Conservation (phyloP, 2,329 filamentous ascomycete species). For the Trichoderma atroviride region DNA sequence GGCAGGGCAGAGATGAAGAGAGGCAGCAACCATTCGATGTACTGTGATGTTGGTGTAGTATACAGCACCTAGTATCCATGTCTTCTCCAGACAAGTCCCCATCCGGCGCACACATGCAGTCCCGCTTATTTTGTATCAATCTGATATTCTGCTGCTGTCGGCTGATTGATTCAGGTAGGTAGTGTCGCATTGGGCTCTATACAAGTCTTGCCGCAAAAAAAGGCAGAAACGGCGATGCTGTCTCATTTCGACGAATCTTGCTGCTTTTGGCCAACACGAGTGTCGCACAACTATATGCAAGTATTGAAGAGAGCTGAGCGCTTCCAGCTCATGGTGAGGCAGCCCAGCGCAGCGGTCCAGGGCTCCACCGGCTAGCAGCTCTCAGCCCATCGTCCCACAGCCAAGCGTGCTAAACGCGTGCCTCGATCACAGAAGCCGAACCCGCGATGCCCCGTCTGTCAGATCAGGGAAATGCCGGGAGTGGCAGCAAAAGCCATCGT, state of each 20-base stretch:
- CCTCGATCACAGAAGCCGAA: background rate
- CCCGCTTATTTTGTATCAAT: background rate
- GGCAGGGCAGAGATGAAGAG: background rate
- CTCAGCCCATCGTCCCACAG: constrained; percentile 14
- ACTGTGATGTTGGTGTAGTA: background rate
- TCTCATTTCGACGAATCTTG: background rate
- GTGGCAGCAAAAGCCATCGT: background rate
- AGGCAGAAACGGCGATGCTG: background rate
- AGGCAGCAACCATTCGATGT: background rate
- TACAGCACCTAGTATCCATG: no score
- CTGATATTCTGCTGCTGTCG: background rate
- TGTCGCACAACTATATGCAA: background rate
- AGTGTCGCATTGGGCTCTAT: background rate
- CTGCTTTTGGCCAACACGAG: background rate
- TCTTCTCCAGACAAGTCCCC: no score
- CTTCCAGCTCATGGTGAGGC: background rate
- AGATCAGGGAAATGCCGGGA: background rate
- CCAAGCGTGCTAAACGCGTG: background rate
- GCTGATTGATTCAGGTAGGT: background rate
- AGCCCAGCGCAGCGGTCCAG: background rate
- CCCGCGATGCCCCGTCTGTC: constrained; percentile 1
- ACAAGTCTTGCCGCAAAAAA: background rate
- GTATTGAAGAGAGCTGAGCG: background rate
- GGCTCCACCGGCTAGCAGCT: constrained; percentile 13
- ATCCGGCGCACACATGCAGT: background rate